phyloP scores from a whole-genome alignment of 148 eudicot species.

The Camellia japonica region DNA sequence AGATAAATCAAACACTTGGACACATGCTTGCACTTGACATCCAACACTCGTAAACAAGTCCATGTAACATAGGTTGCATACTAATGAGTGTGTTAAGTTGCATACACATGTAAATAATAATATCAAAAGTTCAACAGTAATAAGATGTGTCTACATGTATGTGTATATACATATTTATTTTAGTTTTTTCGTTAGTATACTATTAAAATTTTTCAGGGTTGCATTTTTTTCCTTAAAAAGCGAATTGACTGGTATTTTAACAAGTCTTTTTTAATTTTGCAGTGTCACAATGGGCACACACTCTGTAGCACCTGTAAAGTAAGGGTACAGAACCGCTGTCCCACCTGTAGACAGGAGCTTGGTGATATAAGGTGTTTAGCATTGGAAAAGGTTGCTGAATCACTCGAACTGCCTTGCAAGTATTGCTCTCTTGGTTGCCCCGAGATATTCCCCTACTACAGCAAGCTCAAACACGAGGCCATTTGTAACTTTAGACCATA shows the following conservation, averaged over 20 bases:
- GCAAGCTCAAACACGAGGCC: conserved; percentile 82
- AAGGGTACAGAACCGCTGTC: conserved; percentile 79
- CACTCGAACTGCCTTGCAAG: conserved; percentile 86
- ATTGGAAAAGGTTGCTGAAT: conserved; percentile 82
- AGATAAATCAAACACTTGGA: too few species aligned
- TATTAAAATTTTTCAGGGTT: background rate
- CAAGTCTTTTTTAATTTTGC: conserved; percentile 18
- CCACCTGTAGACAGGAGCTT: conserved; percentile 82
- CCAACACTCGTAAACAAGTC: too few species aligned
- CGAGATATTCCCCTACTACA: conserved; percentile 78
- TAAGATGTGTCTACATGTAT: background rate
- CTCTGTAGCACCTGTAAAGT: conserved; percentile 84
- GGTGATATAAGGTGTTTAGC: conserved; percentile 90
- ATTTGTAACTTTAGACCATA: conserved; percentile 80
- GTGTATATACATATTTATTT: background rate
- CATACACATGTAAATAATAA: too few species aligned
- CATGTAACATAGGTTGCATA: too few species aligned
- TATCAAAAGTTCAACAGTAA: too few species aligned
- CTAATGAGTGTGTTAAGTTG: too few species aligned
- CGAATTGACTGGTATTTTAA: conserved; percentile 6
- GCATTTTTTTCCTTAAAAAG: background rate
- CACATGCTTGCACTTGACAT: too few species aligned
- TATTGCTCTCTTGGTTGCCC: conserved; percentile 67
- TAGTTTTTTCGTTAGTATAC: background rate
- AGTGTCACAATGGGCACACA: conserved; percentile 91